Evolutionary conservation across 2,329 filamentous ascomycete genomes (phyloP), one percentile per base, ranked within the genome.

Genomic region (Cladosporium sp.): DNA sequence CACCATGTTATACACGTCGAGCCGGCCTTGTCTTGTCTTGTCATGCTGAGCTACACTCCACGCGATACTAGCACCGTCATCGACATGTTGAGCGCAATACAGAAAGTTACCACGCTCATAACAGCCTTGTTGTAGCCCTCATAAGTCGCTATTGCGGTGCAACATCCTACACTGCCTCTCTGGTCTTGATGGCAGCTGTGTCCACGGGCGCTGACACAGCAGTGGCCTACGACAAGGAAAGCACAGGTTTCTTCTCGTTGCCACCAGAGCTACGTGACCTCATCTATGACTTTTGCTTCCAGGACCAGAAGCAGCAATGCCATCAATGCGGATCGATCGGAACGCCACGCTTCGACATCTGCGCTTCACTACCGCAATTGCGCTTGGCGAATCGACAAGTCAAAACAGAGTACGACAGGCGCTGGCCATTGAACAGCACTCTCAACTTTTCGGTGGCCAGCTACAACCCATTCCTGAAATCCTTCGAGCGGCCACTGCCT

Each of bases 261-360:
- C 58, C 65, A 1, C 46, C 46, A 32, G 66, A 69, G 28, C 53
- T 69, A 21, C 64, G 66, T 48, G 66, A 69, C 34, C 28, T 62
- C 16, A 66, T 67, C 66, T 67, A 64, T 34, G 54, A 48, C 36
- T 34, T 39, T 26, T 58, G 36, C 21, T 36, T 43, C 25, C 56
- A 57, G 21, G 56, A 57, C 4, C 3, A 14, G 28, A 18, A 28
- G 18, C 18, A 32, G 16, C 53, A 53, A 56, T 34, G 8, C n/a
- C 30, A 28, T 36, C 26, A 32, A 46, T 46, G 39, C 10, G 39
- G 39, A 46, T 46, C 39, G 0, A 21, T 21, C 8, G 39, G 39
- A 11, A 46, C 39, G 21, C 39, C 39, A 46, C 39, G 39, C 39
- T 56, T 34, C 21, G 10, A n/a, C 26, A n/a, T 25, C n/a, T 30